phyloP scores from a whole-genome alignment of 345 rosid species.

The Nasturtium officinale region DNA sequence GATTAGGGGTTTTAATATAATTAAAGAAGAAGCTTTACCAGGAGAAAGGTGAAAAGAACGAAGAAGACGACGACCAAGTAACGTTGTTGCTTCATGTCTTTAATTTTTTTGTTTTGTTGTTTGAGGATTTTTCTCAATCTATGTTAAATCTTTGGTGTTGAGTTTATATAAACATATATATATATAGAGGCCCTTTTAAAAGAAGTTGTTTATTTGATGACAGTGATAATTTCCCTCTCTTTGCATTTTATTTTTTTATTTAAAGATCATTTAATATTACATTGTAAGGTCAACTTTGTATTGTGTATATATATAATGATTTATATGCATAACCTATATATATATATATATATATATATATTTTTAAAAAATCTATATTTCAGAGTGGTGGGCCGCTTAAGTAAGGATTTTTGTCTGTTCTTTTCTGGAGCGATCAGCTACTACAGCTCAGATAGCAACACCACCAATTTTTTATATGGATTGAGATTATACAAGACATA shows the following conservation, averaged over 20 bases:
- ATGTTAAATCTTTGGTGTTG: constrained; percentile 34
- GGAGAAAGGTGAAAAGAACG: constrained; percentile 35
- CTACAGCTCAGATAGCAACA: constrained; percentile 42
- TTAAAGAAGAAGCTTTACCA: constrained; percentile 28
- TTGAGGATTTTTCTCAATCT: constrained; percentile 25
- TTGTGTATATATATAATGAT: constrained; percentile 15
- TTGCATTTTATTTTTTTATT: not conserved
- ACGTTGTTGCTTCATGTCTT: constrained; percentile 40
- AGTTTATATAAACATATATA: not conserved
- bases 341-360: too few relatives aligned
- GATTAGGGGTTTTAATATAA: constrained; percentile 18
- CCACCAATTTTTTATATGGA: constrained; percentile 2
- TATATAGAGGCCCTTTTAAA: not conserved
- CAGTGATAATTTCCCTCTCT: constrained; percentile 7
- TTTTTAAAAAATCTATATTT: not conserved
- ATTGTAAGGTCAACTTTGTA: constrained; percentile 40
- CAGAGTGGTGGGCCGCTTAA: constrained; percentile 32
- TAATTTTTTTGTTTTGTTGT: constrained; percentile 24
- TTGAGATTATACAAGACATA: not conserved
- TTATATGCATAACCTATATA: constrained; percentile 10
- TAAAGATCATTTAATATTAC: constrained; percentile 13
- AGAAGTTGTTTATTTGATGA: constrained; percentile 3
- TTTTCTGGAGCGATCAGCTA: constrained; percentile 22
- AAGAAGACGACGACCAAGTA: constrained; percentile 36
- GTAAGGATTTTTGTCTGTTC: constrained; percentile 21